phyloP scores from a whole-genome alignment of 1,139 yeast genomes.

The Candida pseudocylindracea region DNA sequence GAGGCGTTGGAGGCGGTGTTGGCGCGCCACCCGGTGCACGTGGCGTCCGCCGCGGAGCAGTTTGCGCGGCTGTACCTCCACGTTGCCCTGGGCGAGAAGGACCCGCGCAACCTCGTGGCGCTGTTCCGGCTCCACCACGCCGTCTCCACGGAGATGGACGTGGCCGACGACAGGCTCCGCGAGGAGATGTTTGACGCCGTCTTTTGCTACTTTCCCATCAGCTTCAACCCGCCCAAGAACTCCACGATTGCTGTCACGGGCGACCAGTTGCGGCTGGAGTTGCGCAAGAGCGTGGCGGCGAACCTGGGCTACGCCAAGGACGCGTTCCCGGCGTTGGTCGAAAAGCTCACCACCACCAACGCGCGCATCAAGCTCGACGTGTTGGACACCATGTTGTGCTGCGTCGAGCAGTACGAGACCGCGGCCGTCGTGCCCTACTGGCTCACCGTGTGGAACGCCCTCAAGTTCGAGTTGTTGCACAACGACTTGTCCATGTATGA shows the following conservation, averaged over 20 bases:
- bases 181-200: slow-evolving; percentile 62
- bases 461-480: slow-evolving; percentile 73
- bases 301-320: slow-evolving; percentile 49
- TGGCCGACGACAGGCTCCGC: slow-evolving; percentile 9
- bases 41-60: slow-evolving; percentile 3
- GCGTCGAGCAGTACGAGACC: slow-evolving; percentile 28
- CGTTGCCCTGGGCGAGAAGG: slow-evolving; percentile 75
- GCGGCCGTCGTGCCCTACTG: slow-evolving; percentile 32
- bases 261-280: slow-evolving; percentile 36
- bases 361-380: slow-evolving; percentile 61
- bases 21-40: slow-evolving; percentile 5
- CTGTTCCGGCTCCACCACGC: slow-evolving; percentile 38
- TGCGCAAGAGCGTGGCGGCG: slow-evolving; percentile 40
- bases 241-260: slow-evolving; percentile 78
- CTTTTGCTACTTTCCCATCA: slow-evolving; percentile 91
- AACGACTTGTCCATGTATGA: slow-evolving; percentile 7
- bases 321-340: slow-evolving; percentile 55
- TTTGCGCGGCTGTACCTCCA: slow-evolving; percentile 37
- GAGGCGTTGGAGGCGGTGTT: slow-evolving; percentile 18
- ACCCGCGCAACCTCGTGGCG: slow-evolving; percentile 62
- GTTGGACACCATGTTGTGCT: slow-evolving; percentile 32
- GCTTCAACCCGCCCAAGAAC: slow-evolving; percentile 81
- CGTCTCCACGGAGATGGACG: slow-evolving; percentile 16
- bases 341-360: slow-evolving; percentile 70
- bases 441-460: slow-evolving; percentile 66